Evolutionary conservation across 2,329 filamentous ascomycete species (phyloP).

Genomic region (Aspergillus hiratsukae): DNA sequence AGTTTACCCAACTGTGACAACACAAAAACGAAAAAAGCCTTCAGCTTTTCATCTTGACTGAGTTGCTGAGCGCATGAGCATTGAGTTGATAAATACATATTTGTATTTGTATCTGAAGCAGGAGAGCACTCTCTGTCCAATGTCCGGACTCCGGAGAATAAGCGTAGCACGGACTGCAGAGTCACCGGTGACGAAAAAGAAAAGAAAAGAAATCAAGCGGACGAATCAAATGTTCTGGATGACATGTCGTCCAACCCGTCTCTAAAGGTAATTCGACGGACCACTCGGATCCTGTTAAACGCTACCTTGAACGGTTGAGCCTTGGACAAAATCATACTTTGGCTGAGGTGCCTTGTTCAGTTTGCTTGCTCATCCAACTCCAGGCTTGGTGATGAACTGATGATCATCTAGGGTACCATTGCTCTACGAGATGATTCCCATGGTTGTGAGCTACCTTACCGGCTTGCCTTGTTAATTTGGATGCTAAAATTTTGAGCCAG

Average conservation of each 20-base stretch:
- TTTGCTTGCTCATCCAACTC: not conserved
- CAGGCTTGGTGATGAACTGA: conserved; percentile 3
- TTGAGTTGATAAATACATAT: not conserved
- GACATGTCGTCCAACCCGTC: not conserved
- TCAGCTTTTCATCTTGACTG: not conserved
- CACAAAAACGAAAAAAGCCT: not conserved
- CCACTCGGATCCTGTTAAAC: not conserved
- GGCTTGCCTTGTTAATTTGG: not conserved
- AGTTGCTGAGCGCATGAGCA: not conserved
- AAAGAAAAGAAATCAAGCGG: not conserved
- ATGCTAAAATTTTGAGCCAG: not conserved
- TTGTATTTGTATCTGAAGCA: not conserved
- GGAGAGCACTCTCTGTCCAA: not conserved
- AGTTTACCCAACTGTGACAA: not conserved
- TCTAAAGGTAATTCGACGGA: not conserved
- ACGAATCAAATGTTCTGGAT: not conserved
- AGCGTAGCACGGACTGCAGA: conserved; percentile 1
- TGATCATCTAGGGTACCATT: conserved; percentile 4
- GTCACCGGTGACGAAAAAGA: conserved; percentile 7
- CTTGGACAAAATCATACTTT: not conserved
- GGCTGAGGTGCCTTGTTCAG: not conserved
- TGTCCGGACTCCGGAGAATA: not conserved
- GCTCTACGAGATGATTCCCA: not conserved
- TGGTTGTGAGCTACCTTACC: not conserved
- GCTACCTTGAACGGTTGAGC: not conserved